Percentiles rank a stretch among this genome's conserved stretches.
These are phyloP conservation scores for Pichia membranifaciens DNA, from an alignment of 805 yeast species.

Conservation along the genomic window DNA sequence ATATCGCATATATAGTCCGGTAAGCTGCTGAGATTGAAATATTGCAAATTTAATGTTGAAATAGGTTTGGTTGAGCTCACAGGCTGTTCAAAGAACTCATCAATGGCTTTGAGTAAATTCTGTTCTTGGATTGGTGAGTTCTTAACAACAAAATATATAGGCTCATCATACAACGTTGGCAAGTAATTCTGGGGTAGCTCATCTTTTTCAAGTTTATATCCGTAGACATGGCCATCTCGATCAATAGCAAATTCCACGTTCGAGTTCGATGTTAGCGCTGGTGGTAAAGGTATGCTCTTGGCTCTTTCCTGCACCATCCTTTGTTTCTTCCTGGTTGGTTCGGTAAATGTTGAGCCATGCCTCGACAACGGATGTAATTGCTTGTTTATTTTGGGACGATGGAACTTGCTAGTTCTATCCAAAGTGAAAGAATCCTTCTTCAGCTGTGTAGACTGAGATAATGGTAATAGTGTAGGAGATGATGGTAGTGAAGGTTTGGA, in stretches of 20 bases:
- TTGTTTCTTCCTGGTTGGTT: slow-evolving; percentile 25
- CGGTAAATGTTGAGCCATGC: slow-evolving; percentile 16
- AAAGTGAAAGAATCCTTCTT: background rate
- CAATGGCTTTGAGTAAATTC: slow-evolving; percentile 37
- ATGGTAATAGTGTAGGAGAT: slow-evolving; percentile 22
- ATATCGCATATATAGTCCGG: slow-evolving; percentile 58
- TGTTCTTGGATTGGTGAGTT: slow-evolving; percentile 19
- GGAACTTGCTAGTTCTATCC: background rate
- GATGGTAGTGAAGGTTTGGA: slow-evolving; percentile 20
- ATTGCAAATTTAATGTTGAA: slow-evolving; percentile 42
- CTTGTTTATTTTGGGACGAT: slow-evolving; percentile 10
- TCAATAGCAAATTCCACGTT: slow-evolving; percentile 44
- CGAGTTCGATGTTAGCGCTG: background rate
- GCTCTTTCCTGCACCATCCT: slow-evolving; percentile 10
- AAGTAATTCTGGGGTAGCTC: slow-evolving; percentile 26
- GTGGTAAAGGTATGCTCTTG: background rate
- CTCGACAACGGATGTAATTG: slow-evolving; percentile 17
- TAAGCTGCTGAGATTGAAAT: slow-evolving; percentile 39
- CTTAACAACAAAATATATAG: slow-evolving; percentile 28
- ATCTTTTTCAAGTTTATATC: slow-evolving; percentile 26
- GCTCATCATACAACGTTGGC: slow-evolving; percentile 30
- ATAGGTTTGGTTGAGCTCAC: slow-evolving; percentile 23
- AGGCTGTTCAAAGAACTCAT: slow-evolving; percentile 12
- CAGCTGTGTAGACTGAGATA: slow-evolving; percentile 15
- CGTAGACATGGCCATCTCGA: slow-evolving; percentile 36